Conservation (phyloP, 768 basidiomycete genomes). For the Royoungia palumana region DNA sequence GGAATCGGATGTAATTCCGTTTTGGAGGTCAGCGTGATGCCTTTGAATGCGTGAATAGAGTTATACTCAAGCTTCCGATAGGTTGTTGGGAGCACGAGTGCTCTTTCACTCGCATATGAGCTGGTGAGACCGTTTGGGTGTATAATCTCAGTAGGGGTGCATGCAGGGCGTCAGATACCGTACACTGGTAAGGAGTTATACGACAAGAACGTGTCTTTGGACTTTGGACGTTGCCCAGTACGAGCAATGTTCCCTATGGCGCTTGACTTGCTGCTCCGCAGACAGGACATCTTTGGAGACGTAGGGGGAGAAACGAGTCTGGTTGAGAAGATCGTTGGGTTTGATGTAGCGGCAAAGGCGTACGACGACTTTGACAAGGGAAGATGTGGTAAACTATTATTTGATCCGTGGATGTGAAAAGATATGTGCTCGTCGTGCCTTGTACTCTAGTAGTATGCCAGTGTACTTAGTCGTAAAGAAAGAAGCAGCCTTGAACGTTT, state of each 20-base stretch:
- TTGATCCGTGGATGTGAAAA: no score
- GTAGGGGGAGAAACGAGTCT: constrained; percentile 60
- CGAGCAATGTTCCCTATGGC: constrained; percentile 74
- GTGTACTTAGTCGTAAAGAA: no score
- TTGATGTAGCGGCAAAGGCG: constrained; percentile 52
- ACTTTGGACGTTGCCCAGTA: constrained; percentile 81
- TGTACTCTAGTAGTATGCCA: no score
- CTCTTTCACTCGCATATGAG: constrained; percentile 62
- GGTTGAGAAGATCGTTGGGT: constrained; percentile 63
- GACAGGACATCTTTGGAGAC: constrained; percentile 73
- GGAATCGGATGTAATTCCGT: constrained; percentile 61
- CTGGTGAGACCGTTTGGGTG: constrained; percentile 74
- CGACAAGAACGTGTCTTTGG: constrained; percentile 74
- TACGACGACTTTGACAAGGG: constrained; percentile 66
- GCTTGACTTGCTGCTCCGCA: constrained; percentile 61
- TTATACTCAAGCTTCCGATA: constrained; percentile 22
- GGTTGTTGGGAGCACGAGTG: constrained; percentile 69
- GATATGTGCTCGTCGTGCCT: no score
- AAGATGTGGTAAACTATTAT: no score
- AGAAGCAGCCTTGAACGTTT: no score
- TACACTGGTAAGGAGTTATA: constrained; percentile 58
- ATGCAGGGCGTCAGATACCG: constrained; percentile 51
- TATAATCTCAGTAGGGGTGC: constrained; percentile 73
- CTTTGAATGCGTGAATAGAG: not conserved
- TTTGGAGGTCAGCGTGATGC: constrained; percentile 50